phyloP scores from a whole-genome alignment of 805 yeast genomes.

The Vanderwaltozyma polyspora region DNA sequence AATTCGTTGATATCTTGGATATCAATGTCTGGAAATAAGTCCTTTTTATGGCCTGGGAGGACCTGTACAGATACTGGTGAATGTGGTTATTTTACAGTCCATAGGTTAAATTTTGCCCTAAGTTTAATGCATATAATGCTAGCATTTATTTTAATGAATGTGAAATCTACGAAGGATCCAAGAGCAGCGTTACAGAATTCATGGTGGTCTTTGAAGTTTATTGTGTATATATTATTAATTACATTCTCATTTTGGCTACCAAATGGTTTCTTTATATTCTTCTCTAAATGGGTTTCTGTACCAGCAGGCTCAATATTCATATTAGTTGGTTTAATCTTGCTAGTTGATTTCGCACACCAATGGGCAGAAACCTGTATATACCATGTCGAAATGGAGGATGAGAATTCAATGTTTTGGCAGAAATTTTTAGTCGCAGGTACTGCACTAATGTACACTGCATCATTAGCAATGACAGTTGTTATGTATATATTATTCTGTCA shows the following conservation, averaged over 20 bases:
- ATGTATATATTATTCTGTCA: constrained; percentile 81
- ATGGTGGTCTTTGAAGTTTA: constrained; percentile 72
- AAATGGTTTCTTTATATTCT: constrained; percentile 72
- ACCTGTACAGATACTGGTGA: constrained; percentile 75
- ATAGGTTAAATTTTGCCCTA: constrained; percentile 77
- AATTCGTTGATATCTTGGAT: constrained; percentile 87
- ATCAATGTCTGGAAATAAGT: constrained; percentile 67
- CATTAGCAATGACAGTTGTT: constrained; percentile 58
- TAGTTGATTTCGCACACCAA: constrained; percentile 95
- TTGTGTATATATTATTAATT: constrained; percentile 45
- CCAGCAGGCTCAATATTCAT: constrained; percentile 75
- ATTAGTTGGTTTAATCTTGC: constrained; percentile 75
- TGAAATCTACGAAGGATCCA: constrained; percentile 65
- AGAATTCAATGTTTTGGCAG: constrained; percentile 56
- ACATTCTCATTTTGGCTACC: constrained; percentile 68
- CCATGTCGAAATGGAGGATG: constrained; percentile 75
- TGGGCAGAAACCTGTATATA: constrained; percentile 96
- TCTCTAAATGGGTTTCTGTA: constrained; percentile 86
- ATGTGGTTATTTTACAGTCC: constrained; percentile 93
- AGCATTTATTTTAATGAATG: constrained; percentile 59
- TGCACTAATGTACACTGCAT: constrained; percentile 64
- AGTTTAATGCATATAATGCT: constrained; percentile 68
- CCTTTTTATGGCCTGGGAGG: constrained; percentile 60
- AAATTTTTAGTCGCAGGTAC: constrained; percentile 79
- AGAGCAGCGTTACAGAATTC: constrained; percentile 83